Base-by-base conservation (phyloP, 1,284 basidiomycete genomes). In the Ustilago vetiveriae region DNA sequence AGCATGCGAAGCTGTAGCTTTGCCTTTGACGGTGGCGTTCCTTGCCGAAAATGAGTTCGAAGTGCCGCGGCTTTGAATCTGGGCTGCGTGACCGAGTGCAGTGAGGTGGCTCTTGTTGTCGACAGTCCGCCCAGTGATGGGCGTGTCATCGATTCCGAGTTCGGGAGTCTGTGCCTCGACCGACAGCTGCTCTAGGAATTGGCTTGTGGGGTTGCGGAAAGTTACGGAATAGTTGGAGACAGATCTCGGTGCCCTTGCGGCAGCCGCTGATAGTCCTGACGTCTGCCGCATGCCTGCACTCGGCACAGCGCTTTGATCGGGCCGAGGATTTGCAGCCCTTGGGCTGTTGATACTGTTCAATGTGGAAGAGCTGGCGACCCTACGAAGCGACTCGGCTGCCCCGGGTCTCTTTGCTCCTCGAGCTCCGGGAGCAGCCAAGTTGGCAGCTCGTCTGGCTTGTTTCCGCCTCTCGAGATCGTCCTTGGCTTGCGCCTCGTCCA, bases 191-290 rank as follows among this genome's bases (percentile, higher is more conserved):
- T 58, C 40, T 6, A 70, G 26, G 8, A 66, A 58, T n/a, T 62
- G 68, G 38, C 54, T 49, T 7, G 63, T 66, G 6, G 63, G 68
- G 21, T 66, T 71, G 17, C 68, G 49, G n/a, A 62, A 71, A 8
- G 38, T 65, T 13, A 60, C 44, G 4, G 63, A 65, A 24, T 52
- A 53, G 32, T 46, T 59, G 1, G 67, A 70, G 4, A 56, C 50
- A 1, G 57, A 64, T n/a, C 58, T 19, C 10, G 47, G 42, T 4
- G 67, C 40, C 16, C 47, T 27, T 4, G 53, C 36, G 11, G 49
- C 42, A 4, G 49, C 39, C 1, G 47, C 35, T 0, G 68, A 47
- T 3, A 50, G 16, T 8, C 41, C 47, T 11, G 68, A 57, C 11
- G 40, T 45, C 17, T 39, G 33, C 10, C 54, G 35, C 19, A 30